Evolutionary conservation across 345 rosid species (phyloP).

Genomic region (Citrus australasica): DNA sequence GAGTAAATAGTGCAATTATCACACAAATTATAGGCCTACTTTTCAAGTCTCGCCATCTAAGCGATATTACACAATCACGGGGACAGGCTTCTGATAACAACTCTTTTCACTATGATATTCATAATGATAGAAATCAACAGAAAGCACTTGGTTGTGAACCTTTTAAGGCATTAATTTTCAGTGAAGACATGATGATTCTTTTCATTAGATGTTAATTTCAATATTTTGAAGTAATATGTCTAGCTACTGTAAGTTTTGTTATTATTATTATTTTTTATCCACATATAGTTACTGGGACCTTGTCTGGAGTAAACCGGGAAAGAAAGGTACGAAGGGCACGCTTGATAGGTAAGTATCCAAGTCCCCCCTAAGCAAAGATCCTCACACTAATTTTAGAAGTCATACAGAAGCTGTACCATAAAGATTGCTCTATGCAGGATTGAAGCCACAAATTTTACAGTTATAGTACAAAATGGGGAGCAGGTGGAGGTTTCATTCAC

Average conservation of each 20-base stretch:
- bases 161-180: background rate
- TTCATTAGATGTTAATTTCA: too few relatives aligned
- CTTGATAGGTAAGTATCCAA: conserved; percentile 39
- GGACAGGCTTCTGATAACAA: background rate
- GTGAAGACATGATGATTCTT: background rate
- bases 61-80: too few relatives aligned
- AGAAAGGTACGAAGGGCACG: conserved; percentile 37
- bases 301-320: conserved; percentile 58
- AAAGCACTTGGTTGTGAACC: background rate
- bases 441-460: conserved; percentile 31
- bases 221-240: background rate
- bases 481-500: conserved; percentile 60
- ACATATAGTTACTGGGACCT: conserved; percentile 72
- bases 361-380: background rate
- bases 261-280: background rate
- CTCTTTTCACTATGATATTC: background rate
- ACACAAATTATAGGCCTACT: too few relatives aligned
- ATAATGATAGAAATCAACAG: background rate
- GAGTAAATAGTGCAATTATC: too few relatives aligned
- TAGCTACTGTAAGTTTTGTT: background rate
- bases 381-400: background rate
- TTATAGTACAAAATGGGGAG: conserved; percentile 48
- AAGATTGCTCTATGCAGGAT: conserved; percentile 30
- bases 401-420: background rate
- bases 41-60: too few relatives aligned